These are phyloP conservation scores for Termitomyces sp. DNA, from an alignment of 768 basidiomycete species.

Conservation along the genomic window DNA sequence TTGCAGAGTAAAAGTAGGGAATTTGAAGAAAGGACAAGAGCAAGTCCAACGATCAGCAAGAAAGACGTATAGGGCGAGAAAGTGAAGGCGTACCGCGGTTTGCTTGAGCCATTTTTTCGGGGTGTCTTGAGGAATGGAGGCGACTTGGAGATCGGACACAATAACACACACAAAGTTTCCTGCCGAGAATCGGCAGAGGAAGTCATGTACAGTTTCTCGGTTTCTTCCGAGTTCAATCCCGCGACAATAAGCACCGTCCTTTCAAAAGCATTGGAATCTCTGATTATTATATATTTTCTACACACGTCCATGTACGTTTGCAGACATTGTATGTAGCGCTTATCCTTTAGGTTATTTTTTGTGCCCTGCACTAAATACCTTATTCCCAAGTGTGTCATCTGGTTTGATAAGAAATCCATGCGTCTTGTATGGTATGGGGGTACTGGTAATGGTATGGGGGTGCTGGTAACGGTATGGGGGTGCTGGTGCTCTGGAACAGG, in stretches of 20 bases:
- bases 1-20: neutral
- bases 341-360: neutral
- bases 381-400: no score
- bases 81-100: conserved; percentile 23
- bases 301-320: neutral
- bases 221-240: conserved; percentile 13
- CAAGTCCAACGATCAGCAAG: conserved; percentile 1
- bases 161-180: conserved; percentile 24
- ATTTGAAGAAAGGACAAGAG: conserved; percentile 1
- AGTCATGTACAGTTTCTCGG: conserved; percentile 28
- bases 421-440: no score
- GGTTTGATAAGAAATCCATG: neutral
- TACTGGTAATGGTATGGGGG: no score
- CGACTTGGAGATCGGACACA: conserved; percentile 14
- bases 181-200: conserved; percentile 22
- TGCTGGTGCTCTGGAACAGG: neutral
- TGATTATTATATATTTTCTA: neutral
- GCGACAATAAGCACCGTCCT: no score
- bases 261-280: no score
- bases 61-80: neutral
- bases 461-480: no score
- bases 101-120: conserved; percentile 31
- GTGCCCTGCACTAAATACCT: no score
- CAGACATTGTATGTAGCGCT: no score
- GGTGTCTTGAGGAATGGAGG: conserved; percentile 25